Evolutionary conservation across 345 rosid genomes (phyloP).

Genomic region (Microthlaspi erraticum): DNA sequence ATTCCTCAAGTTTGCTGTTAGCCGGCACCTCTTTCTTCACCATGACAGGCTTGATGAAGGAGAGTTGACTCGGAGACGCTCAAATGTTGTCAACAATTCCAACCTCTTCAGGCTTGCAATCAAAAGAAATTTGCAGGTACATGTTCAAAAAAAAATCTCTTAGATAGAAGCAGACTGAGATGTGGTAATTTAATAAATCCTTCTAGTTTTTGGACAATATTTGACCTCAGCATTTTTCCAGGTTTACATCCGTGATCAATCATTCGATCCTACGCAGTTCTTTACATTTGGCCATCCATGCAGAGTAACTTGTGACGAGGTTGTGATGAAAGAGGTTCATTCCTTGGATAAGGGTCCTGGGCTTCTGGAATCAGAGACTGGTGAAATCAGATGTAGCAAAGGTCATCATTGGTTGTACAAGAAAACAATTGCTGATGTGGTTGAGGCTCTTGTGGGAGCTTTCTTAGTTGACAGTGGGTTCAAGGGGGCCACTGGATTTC

Average conservation of each 20-base stretch:
- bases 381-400: slow-evolving; percentile 74
- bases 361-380: slow-evolving; percentile 43
- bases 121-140: slow-evolving; percentile 76
- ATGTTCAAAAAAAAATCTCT: slow-evolving; percentile 3
- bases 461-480: slow-evolving; percentile 91
- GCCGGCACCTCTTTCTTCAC: slow-evolving; percentile 75
- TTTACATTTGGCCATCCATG: slow-evolving; percentile 82
- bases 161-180: slow-evolving; percentile 30
- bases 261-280: slow-evolving; percentile 79
- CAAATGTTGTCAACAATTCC: slow-evolving; percentile 75
- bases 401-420: slow-evolving; percentile 81
- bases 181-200: neutral
- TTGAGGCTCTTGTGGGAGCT: slow-evolving; percentile 94
- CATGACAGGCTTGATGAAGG: slow-evolving; percentile 87
- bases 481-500: slow-evolving; percentile 83
- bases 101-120: slow-evolving; percentile 73
- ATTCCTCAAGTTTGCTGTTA: slow-evolving; percentile 87
- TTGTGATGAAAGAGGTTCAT: slow-evolving; percentile 55
- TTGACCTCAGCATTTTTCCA: slow-evolving; percentile 39
- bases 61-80: slow-evolving; percentile 76
- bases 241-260: slow-evolving; percentile 91
- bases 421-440: slow-evolving; percentile 90
- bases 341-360: slow-evolving; percentile 35
- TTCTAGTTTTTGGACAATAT: neutral
- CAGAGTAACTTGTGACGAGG: slow-evolving; percentile 59